Base-by-base conservation (phyloP, 2,329 filamentous ascomycete genomes). In the Botrytis elliptica region DNA sequence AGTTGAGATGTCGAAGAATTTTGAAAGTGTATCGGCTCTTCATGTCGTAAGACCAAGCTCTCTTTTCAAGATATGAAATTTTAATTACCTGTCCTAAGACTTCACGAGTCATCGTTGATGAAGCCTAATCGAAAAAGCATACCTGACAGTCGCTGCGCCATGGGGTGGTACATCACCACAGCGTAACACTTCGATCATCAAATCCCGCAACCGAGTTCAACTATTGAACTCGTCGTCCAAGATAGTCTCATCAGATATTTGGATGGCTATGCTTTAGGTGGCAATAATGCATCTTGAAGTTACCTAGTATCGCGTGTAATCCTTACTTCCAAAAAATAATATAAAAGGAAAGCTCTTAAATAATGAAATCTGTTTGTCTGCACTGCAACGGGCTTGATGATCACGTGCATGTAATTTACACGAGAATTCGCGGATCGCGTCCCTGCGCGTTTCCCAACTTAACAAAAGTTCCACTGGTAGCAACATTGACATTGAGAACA, bases 341-440 rank as follows among this genome's bases (percentile, higher is more conserved):
- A 55, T 55, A 3, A n/a, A 55, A 55, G 7, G 12, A n/a, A 14
- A 12, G 1, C 49, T 1, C 49, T 52, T n/a, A 1, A 52, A 52
- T 14, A n/a, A n/a, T 4, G 12, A n/a, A 52, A 52, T n/a, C 10
- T 52, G 49, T 16, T 25, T 52, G 25, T n/a, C 49, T 7, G 5
- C 25, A 6, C 25, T 16, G 5, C 25, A 52, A 14, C 9, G n/a
- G n/a, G n/a, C 33, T 33, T 33, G 0, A 20, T 33, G n/a, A 60
- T 66, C 71, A 68, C 63, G 71, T 72, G 71, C 1, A 33, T n/a
- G 33, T 49, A 72, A 72, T 72, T 69, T 72, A 72, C 71, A 72
- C 71, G 63, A 72, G 62, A 72, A 66, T 46, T 67, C 62, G 49
- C 70, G 60, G 68, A 69, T 59, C 71, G 71, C 71, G 63, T 72